Percentiles rank a stretch among this genome's conserved stretches.
Evolutionary conservation across 306 rosid species (phyloP).

Genomic region (Vigna mungo): DNA sequence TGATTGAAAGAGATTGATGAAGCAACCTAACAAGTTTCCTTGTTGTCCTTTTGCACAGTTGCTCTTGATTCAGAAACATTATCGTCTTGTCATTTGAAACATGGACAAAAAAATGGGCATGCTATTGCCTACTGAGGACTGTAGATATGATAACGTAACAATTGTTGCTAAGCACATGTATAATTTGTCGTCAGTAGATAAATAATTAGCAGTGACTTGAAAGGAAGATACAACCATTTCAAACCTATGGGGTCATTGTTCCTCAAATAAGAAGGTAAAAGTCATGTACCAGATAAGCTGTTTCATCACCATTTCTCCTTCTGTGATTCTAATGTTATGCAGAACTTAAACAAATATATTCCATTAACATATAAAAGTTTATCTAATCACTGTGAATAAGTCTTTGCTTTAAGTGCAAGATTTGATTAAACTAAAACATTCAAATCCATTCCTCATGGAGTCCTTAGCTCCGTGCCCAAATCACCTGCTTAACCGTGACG

Average conservation of each 20-base stretch:
- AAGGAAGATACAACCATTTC: conserved; percentile 34
- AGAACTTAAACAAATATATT: not conserved
- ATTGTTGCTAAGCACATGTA: conserved; percentile 27
- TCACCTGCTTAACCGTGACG: too few relatives aligned
- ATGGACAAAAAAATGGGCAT: conserved; percentile 34
- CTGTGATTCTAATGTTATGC: not conserved
- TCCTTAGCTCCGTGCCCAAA: too few relatives aligned
- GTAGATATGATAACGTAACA: conserved; percentile 8
- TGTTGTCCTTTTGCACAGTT: conserved; percentile 24
- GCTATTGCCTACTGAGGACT: conserved; percentile 5
- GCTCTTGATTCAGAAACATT: conserved; percentile 2
- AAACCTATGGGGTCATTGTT: conserved; percentile 27
- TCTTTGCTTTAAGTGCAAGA: too few relatives aligned
- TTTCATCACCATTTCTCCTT: not conserved
- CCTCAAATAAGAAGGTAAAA: conserved; percentile 14
- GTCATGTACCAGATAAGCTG: conserved; percentile 3
- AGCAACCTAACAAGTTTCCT: conserved; percentile 33
- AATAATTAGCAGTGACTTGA: conserved; percentile 48
- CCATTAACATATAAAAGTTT: not conserved
- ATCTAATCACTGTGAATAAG: not conserved
- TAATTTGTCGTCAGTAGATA: not conserved
- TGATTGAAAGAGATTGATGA: conserved; percentile 17
- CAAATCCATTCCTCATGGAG: too few relatives aligned
- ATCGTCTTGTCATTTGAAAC: conserved; percentile 21
- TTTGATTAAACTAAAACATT: too few relatives aligned